Conservation (phyloP, 2,329 filamentous ascomycete species). For the Phialophora chinensis region DNA sequence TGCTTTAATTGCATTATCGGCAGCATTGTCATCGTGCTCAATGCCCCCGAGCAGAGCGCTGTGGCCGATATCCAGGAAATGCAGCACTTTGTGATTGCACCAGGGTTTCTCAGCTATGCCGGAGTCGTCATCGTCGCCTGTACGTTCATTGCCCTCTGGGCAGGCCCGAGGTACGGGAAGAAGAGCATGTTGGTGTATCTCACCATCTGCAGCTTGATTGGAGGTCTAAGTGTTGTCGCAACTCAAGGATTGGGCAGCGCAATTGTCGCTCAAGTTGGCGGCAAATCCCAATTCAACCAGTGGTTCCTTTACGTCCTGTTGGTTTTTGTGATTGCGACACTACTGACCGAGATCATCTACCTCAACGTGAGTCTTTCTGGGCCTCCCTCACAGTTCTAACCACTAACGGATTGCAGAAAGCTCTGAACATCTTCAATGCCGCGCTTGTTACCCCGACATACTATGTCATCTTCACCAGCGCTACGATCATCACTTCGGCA, state of each 20-base stretch:
- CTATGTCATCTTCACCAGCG: constrained; percentile 97
- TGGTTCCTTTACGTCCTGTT: constrained; percentile 95
- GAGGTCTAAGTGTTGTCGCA: constrained; percentile 90
- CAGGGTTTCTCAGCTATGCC: constrained; percentile 83
- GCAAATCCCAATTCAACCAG: constrained; percentile 88
- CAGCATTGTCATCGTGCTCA: constrained; percentile 91
- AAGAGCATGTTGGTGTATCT: constrained; percentile 98
- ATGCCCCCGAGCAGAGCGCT: constrained; percentile 84
- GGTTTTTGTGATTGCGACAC: constrained; percentile 85
- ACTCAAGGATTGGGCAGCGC: constrained; percentile 92
- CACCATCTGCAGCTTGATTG: constrained; percentile 92
- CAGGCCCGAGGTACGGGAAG: constrained; percentile 86
- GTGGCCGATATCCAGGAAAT: constrained; percentile 90
- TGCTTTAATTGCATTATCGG: constrained; percentile 96
- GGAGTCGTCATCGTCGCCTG: constrained; percentile 81
- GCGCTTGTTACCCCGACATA: constrained; percentile 97
- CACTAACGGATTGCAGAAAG: constrained; percentile 73
- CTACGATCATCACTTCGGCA: constrained; percentile 91
- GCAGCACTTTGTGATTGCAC: constrained; percentile 82
- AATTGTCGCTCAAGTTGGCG: constrained; percentile 83
- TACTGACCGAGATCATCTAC: constrained; percentile 92
- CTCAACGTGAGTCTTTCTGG: constrained; percentile 76
- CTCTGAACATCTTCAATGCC: constrained; percentile 94
- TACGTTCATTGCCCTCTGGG: constrained; percentile 75
- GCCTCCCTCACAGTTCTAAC: background rate